Base-by-base conservation (phyloP, 2,329 filamentous ascomycete genomes). In the Didymella pinodella region DNA sequence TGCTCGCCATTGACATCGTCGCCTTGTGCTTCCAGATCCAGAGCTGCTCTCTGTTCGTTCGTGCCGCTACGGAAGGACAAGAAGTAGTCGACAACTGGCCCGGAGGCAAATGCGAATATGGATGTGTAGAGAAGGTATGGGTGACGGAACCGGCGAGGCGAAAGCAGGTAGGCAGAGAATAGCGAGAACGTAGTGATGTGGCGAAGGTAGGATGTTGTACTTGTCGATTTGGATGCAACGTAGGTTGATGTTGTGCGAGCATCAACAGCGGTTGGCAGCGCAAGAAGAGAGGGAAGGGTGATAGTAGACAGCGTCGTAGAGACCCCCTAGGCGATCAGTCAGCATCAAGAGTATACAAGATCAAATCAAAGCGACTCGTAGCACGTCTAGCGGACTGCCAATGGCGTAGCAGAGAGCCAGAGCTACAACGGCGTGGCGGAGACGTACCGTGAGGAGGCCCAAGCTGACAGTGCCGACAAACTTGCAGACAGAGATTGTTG, bases 391-490 rank as follows among this genome's bases (percentile, higher is more conserved):
- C 32, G n/a, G 16, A 36, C 16, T n/a, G 32, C 16, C 16, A 5
- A 40, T 20, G 18, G 22, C 20, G 12, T 43, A 25, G 40, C 3
- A 10, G 25, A 8, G 22, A n/a, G 12, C 6, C 40, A 26, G 18
- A 25, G 36, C 25, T 41, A 52, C 48, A 50, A 61, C 61, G 63
- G 50, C 60, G 22, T 59, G 63, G 67, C 67, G 72, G 58, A 46
- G 61, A 82, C 90, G 72, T 86, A 96, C 93, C 59, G 93, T 97
- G 77, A 96, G 81, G 57, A 97, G 85, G 64, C 94, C 94, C 57
- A 97, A 85, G 70, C 90, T 94, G 66, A 96, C 86, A 50, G 92
- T 96, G 73, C 94, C 94, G 67, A 97, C 90, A 77, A 97, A 97
- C 82, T 98, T 97, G 81, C 91, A 87, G 77, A 90, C 81, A 55